Conservation (phyloP, 441 rosid species). For the Bocquillonia castaneifolia region DNA sequence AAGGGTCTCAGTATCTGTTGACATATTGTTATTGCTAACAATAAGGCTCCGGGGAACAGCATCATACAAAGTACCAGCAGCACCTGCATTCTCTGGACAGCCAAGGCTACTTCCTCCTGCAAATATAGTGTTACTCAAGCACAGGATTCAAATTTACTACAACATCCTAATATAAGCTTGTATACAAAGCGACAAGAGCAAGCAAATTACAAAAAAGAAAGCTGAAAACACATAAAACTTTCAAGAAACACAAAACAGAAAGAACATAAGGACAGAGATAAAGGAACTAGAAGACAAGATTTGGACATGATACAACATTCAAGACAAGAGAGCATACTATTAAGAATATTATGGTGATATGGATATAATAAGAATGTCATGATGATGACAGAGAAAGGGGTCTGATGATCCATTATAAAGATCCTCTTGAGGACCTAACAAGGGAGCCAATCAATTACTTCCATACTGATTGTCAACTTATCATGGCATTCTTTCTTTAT, state of each 20-base stretch:
- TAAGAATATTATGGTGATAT: background rate
- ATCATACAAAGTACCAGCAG: constrained; percentile 94
- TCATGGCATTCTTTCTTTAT: background rate
- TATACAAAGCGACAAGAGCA: too few relatives aligned
- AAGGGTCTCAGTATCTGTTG: constrained; percentile 92
- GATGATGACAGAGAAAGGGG: background rate
- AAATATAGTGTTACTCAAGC: too few relatives aligned
- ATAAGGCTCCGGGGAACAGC: constrained; percentile 93
- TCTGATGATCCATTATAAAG: background rate
- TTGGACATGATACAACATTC: background rate
- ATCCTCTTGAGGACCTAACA: background rate
- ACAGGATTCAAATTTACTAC: too few relatives aligned
- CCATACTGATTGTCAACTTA: background rate
- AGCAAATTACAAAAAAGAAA: constrained; percentile 7
- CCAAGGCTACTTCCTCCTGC: constrained; percentile 85
- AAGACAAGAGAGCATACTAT: background rate
- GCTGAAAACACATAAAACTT: background rate
- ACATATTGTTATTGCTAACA: constrained; percentile 76
- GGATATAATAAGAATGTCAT: background rate
- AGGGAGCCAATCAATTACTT: background rate
- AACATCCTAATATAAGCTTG: background rate
- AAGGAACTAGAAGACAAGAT: background rate
- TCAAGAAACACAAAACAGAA: background rate
- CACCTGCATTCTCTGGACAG: constrained; percentile 90
- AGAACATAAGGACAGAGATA: background rate